These are phyloP conservation scores for Blastomyces percursus DNA, from an alignment of 2,329 filamentous ascomycete species.

Conservation along the genomic window DNA sequence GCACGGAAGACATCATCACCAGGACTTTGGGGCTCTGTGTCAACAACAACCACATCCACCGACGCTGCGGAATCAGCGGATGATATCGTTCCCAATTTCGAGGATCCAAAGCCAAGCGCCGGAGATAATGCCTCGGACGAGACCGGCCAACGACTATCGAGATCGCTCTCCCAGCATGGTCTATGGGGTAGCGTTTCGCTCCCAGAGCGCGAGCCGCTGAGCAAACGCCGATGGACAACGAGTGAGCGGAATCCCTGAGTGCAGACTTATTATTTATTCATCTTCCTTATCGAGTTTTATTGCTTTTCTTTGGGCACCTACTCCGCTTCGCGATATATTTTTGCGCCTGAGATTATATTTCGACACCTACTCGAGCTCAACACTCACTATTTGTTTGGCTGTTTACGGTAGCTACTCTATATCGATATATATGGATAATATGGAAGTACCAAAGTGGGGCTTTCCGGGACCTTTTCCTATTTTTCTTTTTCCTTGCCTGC, in stretches of 20 bases:
- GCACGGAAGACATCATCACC: slow-evolving; percentile 15
- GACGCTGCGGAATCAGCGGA: slow-evolving; percentile 19
- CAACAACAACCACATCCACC: slow-evolving; percentile 11
- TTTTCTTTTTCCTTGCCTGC: background rate
- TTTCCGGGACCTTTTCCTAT: background rate
- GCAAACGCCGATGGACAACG: slow-evolving; percentile 12
- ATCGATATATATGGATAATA: background rate
- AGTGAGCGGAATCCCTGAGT: slow-evolving; percentile 6
- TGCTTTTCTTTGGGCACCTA: no score
- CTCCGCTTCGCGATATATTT: background rate
- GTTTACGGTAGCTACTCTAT: background rate
- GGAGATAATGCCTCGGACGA: background rate
- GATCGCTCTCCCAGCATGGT: slow-evolving; percentile 24
- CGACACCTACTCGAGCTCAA: background rate
- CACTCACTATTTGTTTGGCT: background rate
- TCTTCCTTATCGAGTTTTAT: background rate
- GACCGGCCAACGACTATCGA: slow-evolving; percentile 8
- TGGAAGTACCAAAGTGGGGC: background rate
- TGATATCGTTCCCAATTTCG: slow-evolving; percentile 30
- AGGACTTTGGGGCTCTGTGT: slow-evolving; percentile 30
- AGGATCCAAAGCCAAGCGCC: slow-evolving; percentile 12
- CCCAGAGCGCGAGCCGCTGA: slow-evolving; percentile 3
- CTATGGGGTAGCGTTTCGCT: slow-evolving; percentile 28
- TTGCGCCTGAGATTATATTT: background rate
- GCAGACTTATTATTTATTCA: background rate